Evolutionary conservation across 306 rosid species (phyloP), one percentile per base, ranked within the genome.

Genomic region (Cicer pinnatifidum): DNA sequence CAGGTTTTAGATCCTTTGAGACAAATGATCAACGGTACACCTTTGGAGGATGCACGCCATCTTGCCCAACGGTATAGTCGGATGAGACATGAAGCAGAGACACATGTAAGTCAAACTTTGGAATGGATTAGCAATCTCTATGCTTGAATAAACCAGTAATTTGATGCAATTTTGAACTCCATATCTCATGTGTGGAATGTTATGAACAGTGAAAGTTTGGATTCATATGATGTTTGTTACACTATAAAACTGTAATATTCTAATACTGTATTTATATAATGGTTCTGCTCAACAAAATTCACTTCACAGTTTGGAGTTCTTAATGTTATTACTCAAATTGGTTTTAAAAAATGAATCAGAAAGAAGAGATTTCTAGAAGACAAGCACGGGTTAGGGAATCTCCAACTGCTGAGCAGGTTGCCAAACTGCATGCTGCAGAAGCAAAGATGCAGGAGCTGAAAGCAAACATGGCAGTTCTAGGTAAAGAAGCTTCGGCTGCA

Each of bases 41-140:
- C 99, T 78, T 79, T 94, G 82, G 99, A 91, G 92, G 99, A 94
- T 87, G 97, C 99, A 71, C 97, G 99, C 59, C 96, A 94, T 85
- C 97, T 94, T 76, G 99, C 88, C 73, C 97, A 94, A 66, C 89
- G 97, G 78, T 94, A 94, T 82, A 91, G 99, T 87, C 86, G 91
- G 67, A 88, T 94, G 97, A 85, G 99, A 78, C 99, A 89, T 71
- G 99, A 94, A 81, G 97, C 99, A 37, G 99, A 94, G 84, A 17
- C 88, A 70, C 92, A 75, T 78, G 99, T 90, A 80, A 79, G 75
- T 62, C 69, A 47, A 59, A 38, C n/a, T 50, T 58, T 65, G 48
- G 44, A 75, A n/a, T 61, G 71, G 47, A 43, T 74, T 52, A 38
- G 50, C 19, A 11, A 69, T 73, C 65, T 47, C 82, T 69, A 1